Evolutionary conservation across 305 asterid species (phyloP), one percentile per base, ranked within the genome.

Genomic region (Fraxinus velutina): DNA sequence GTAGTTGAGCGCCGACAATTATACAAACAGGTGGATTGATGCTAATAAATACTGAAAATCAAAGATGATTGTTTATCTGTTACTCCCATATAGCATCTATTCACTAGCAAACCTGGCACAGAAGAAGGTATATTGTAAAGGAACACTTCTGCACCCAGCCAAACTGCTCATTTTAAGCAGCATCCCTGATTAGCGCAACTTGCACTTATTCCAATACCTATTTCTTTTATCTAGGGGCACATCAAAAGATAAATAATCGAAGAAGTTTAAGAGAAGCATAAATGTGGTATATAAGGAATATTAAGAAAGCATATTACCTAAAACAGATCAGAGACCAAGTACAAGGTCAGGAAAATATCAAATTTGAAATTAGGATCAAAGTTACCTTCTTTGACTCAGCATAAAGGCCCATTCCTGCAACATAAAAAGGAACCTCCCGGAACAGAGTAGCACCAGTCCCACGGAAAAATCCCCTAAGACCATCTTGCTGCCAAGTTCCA

Each of bases 381-480:
- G 21, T 37, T 82, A 93, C 99, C 96, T 95, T 95, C 86, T 95
- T 95, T 74, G 99, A 95, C 88, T 95, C 97, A 32, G 93, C 98
- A 90, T 95, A 95, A 64, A 95, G 92, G 72, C 97, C 95, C 99
- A 93, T 95, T 90, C 99, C 99, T 3, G 93, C 93, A 80, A 95
- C 99, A 79, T 95, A 95, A 84, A 95, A 95, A 2, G 99, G 99
- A 80, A 95, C 90, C 86, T 95, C 99, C n/a, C 99, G 92, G 79
- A 88, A 95, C 75, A 95, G 95, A 73, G 99, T 95, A 13, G 95
- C 98, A 83, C 98, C 98, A 30, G 98, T 95, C 85, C 99, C 99
- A 84, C 99, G 99, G 85, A 95, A 95, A 81, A 95, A 95, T 0
- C 97, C 99, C 85, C 84, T 86, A 19, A 90, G 87, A 68, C 99